Conservation (phyloP, 257 asterid species). For the Lycium ferocissimum region DNA sequence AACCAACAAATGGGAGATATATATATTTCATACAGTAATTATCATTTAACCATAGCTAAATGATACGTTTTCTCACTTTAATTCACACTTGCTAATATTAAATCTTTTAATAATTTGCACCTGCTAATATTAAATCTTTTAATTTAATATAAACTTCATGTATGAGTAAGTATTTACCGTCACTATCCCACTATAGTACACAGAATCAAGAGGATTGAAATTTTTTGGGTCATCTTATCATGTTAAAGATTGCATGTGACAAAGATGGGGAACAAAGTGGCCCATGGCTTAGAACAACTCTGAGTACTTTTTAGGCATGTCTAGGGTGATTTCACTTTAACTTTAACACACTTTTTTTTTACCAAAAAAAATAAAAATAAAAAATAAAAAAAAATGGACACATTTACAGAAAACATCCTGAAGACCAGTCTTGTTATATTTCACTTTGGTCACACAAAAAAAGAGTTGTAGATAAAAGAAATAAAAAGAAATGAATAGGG, state of each 20-base stretch:
- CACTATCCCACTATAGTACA: neutral
- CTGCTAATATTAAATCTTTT: neutral
- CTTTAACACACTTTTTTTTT: neutral
- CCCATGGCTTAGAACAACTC: neutral
- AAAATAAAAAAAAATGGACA: no score
- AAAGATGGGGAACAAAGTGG: constrained; percentile 17
- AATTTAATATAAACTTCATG: neutral
- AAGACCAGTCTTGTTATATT: neutral
- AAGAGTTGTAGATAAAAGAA: neutral
- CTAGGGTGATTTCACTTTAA: constrained; percentile 3
- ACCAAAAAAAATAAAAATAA: no score
- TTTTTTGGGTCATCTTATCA: constrained; percentile 1
- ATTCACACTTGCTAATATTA: neutral
- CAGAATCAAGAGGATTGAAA: neutral
- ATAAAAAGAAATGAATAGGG: neutral
- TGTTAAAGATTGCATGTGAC: neutral
- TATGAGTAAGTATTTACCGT: no score
- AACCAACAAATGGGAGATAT: neutral
- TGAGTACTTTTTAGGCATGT: constrained; percentile 14
- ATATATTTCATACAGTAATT: no score
- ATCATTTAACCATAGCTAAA: no score
- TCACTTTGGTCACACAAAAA: neutral
- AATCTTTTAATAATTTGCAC: neutral
- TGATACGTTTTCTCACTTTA: no score
- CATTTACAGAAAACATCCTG: neutral